phyloP scores from a whole-genome alignment of 2,329 filamentous ascomycete species.

The Microdochium nivale region DNA sequence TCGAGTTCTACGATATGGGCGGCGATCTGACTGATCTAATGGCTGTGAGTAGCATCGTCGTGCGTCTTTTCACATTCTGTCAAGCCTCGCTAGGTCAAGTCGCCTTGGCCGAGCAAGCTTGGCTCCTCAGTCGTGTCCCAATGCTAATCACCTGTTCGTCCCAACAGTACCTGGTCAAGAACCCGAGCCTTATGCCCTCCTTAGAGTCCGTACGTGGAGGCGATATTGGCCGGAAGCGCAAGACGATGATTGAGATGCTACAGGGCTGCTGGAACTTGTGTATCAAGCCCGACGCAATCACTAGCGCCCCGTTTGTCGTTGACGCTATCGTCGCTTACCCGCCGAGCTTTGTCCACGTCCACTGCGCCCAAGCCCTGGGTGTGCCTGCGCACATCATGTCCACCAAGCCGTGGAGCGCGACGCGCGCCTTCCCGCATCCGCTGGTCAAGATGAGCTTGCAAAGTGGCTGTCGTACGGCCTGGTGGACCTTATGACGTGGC shows the following conservation, averaged over 20 bases:
- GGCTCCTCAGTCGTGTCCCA: background rate
- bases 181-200: conserved; percentile 77
- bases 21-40: conserved; percentile 22
- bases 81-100: background rate
- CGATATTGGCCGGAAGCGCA: conserved; percentile 60
- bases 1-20: conserved; percentile 33
- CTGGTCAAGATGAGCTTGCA: conserved; percentile 66
- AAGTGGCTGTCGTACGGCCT: conserved; percentile 74
- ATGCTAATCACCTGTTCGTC: background rate
- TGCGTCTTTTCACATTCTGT: background rate
- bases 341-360: conserved; percentile 68
- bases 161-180: conserved; percentile 66
- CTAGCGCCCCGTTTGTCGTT: conserved; percentile 63
- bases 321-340: conserved; percentile 76
- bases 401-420: conserved; percentile 85
- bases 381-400: conserved; percentile 82
- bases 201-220: conserved; percentile 69
- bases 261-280: conserved; percentile 82
- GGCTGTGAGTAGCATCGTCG: conserved; percentile 9
- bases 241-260: conserved; percentile 66
- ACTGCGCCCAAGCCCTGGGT: conserved; percentile 66
- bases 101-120: background rate
- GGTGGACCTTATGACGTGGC: conserved; percentile 83
- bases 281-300: conserved; percentile 51
- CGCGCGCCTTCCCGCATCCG: conserved; percentile 72